Evolutionary conservation across 2,329 filamentous ascomycete genomes (phyloP).

Genomic region (Paracoccidioides brasiliensis): DNA sequence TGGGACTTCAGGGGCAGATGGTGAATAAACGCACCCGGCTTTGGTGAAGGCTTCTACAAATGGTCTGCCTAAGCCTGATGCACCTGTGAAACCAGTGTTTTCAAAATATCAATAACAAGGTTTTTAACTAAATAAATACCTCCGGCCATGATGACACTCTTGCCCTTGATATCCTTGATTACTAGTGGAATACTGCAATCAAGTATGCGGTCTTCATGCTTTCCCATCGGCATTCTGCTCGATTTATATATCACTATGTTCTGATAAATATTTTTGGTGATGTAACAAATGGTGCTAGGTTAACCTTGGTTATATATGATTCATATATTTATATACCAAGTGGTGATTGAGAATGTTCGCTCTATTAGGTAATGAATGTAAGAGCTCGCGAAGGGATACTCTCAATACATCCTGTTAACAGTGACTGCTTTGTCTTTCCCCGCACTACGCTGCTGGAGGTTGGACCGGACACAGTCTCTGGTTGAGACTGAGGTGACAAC

Average conservation of each 20-base stretch:
- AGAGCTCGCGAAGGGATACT: no score
- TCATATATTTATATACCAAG: no score
- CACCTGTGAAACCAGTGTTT: slow-evolving; percentile 1
- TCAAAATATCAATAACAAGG: background rate
- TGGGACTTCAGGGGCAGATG: background rate
- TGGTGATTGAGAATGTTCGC: no score
- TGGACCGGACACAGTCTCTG: no score
- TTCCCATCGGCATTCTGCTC: slow-evolving; percentile 4
- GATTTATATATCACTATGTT: background rate
- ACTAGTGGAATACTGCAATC: slow-evolving; percentile 5
- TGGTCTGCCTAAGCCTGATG: slow-evolving; percentile 5
- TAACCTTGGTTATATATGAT: no score
- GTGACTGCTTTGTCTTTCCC: no score
- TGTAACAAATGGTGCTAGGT: no score
- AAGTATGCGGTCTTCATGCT: slow-evolving; percentile 1
- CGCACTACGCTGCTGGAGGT: no score
- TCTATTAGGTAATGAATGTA: no score
- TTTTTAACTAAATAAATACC: slow-evolving; percentile 3
- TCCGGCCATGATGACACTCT: slow-evolving; percentile 8
- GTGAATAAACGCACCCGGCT: slow-evolving; percentile 4
- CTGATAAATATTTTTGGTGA: no score
- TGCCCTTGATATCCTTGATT: slow-evolving; percentile 4
- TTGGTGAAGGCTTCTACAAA: slow-evolving; percentile 6
- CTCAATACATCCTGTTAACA: no score
- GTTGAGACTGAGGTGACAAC: no score